These are phyloP conservation scores for Globisporangium camurandrum DNA, from an alignment of 352 stramenopile genomes.

Conservation along the genomic window DNA sequence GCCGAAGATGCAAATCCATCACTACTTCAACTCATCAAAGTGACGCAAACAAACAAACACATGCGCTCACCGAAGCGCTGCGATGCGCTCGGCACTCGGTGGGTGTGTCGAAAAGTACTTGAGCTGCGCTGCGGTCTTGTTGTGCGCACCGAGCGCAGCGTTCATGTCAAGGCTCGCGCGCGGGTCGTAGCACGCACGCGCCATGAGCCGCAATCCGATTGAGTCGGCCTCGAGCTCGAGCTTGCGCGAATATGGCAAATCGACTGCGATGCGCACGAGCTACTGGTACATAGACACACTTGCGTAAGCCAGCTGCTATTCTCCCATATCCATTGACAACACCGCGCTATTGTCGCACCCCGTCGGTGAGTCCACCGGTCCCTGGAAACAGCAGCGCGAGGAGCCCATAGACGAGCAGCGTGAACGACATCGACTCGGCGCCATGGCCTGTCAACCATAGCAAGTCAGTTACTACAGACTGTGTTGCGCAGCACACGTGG, in stretches of 20 bases:
- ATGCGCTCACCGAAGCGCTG: conserved; percentile 24
- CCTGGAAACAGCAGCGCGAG: conserved; percentile 43
- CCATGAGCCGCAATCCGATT: conserved; percentile 51
- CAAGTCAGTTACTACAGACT: no score
- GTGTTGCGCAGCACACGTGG: not conserved
- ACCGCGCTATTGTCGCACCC: no score
- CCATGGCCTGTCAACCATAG: conserved; percentile 70
- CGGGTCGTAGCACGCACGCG: conserved; percentile 46
- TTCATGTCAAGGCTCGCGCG: conserved; percentile 51
- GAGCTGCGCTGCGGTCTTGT: conserved; percentile 21
- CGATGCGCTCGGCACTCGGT: conserved; percentile 51
- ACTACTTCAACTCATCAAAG: not conserved
- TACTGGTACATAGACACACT: no score
- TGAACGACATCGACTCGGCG: conserved; percentile 66
- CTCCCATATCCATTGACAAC: no score
- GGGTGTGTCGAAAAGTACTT: conserved; percentile 79
- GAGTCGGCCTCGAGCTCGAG: conserved; percentile 48
- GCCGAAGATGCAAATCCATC: not conserved
- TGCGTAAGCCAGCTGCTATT: no score
- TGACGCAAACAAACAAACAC: not conserved
- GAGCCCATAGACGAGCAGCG: conserved; percentile 42
- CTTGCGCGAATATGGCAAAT: conserved; percentile 50
- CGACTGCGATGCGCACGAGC: conserved; percentile 41
- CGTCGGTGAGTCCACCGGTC: conserved; percentile 47
- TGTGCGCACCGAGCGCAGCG: conserved; percentile 22